Conservation (phyloP, 2,329 filamentous ascomycete species). For the Botrytis sinoallii region DNA sequence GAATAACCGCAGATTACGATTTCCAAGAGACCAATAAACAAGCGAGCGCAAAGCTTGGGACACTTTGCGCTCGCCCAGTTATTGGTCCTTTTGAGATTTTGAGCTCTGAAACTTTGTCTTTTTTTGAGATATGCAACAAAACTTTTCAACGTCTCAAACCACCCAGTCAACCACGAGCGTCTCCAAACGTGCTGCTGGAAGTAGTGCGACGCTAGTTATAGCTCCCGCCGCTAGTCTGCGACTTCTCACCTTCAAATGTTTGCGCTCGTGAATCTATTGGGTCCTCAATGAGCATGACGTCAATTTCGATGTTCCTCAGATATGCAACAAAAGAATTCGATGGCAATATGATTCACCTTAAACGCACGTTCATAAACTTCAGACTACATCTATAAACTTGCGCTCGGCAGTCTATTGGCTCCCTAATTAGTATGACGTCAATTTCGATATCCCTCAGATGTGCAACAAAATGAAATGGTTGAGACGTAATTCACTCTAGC, state of each 20-base stretch:
- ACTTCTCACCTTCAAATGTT: neutral
- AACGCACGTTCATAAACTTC: neutral
- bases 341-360: neutral
- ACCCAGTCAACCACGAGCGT: neutral
- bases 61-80: neutral
- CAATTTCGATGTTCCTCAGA: conserved; percentile 1
- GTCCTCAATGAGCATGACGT: neutral
- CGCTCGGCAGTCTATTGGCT: neutral
- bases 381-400: neutral
- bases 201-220: neutral
- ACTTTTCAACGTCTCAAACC: neutral
- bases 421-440: neutral
- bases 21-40: neutral
- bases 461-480: neutral
- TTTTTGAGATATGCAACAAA: conserved; percentile 5
- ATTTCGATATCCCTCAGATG: neutral
- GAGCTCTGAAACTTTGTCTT: neutral
- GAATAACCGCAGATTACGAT: neutral
- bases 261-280: conserved; percentile 6
- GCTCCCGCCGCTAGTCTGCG: neutral
- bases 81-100: neutral
- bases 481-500: neutral
- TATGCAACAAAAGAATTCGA: neutral
- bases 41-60: neutral
- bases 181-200: neutral